phyloP scores from a whole-genome alignment of 371 early-diverging fungal genomes.

The Quaeritorhiza haematococci region DNA sequence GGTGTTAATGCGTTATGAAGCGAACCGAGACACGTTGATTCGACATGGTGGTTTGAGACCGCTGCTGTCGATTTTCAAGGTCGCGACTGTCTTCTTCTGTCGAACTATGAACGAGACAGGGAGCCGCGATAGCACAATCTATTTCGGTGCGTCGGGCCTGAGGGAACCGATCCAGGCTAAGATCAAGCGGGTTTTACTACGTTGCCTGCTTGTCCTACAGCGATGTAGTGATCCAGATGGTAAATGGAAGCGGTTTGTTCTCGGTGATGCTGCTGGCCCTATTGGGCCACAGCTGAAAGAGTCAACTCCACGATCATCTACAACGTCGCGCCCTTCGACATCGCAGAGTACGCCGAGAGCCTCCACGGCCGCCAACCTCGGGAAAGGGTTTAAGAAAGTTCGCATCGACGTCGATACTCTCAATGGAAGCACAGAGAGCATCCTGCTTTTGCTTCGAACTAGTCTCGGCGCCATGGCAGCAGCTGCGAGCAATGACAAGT shows the following conservation, averaged over 20 bases:
- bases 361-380: too few species aligned
- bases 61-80: slow-evolving; percentile 4
- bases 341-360: too few species aligned
- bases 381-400: too few species aligned
- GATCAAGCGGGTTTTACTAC: background rate
- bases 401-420: too few species aligned
- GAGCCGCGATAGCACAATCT: background rate
- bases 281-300: background rate
- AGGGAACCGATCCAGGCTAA: background rate
- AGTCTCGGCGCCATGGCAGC: too few species aligned
- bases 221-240: slow-evolving; percentile 8
- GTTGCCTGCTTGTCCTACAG: too few species aligned
- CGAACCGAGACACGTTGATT: slow-evolving; percentile 26
- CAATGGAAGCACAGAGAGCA: too few species aligned
- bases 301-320: background rate
- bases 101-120: slow-evolving; percentile 2
- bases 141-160: background rate
- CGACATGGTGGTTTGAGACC: slow-evolving; percentile 17
- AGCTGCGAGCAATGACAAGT: too few species aligned
- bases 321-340: too few species aligned
- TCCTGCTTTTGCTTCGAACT: too few species aligned
- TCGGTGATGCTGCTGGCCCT: background rate
- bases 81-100: background rate
- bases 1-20: slow-evolving; percentile 24
- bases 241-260: too few species aligned